Conservation (phyloP, 805 yeast genomes). For the Saturnispora besseyi region DNA sequence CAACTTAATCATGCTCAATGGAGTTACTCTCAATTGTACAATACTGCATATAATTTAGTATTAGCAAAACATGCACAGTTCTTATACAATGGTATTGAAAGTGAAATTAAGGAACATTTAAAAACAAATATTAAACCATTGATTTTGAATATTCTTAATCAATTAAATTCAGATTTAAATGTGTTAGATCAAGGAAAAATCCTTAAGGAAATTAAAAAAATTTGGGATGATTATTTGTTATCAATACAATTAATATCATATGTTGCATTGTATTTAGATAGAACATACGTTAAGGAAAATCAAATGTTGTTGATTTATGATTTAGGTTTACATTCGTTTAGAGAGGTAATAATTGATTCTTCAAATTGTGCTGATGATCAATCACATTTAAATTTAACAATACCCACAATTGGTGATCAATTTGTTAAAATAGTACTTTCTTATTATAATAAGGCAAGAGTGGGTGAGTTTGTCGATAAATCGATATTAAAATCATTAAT, state of each 20-base stretch:
- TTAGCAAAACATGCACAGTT: constrained; percentile 57
- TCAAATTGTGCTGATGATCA: constrained; percentile 25
- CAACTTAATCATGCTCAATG: constrained; percentile 61
- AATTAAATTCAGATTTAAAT: constrained; percentile 12
- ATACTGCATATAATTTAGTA: constrained; percentile 71
- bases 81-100: constrained; percentile 53
- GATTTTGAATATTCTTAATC: constrained; percentile 11
- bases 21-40: constrained; percentile 75
- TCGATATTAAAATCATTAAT: constrained; percentile 52
- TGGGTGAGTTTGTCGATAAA: constrained; percentile 46
- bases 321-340: constrained; percentile 60
- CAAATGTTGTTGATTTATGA: constrained; percentile 61
- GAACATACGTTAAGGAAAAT: constrained; percentile 68
- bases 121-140: constrained; percentile 20
- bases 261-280: constrained; percentile 76
- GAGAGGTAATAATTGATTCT: constrained; percentile 47
- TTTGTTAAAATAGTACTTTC: constrained; percentile 42
- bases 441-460: constrained; percentile 48
- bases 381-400: constrained; percentile 13
- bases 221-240: constrained; percentile 67
- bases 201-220: constrained; percentile 27
- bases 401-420: constrained; percentile 35
- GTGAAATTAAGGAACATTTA: constrained; percentile 40
- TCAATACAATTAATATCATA: constrained; percentile 76
- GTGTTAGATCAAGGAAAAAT: constrained; percentile 17